A percentile compares a stretch with the other conserved stretches of the same genome.
Evolutionary conservation across 2,329 filamentous ascomycete genomes (phyloP).

Genomic region (Fusarium buxicola): DNA sequence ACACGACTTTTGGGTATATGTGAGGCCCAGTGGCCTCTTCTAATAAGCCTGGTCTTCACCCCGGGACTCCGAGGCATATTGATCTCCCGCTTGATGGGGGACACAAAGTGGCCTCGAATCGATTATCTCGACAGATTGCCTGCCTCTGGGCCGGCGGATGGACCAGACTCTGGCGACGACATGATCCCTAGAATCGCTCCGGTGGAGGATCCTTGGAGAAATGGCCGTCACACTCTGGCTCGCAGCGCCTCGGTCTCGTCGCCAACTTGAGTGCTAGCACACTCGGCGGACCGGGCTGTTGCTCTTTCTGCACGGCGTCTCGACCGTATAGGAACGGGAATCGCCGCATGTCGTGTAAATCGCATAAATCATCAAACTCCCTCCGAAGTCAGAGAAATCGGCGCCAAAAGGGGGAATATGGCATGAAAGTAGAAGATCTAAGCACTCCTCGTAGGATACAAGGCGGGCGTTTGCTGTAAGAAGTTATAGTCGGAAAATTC

Average conservation of each 20-base stretch:
- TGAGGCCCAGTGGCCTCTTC: constrained; percentile 19
- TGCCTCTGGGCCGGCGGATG: constrained; percentile 15
- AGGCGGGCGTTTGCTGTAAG: constrained; percentile 10
- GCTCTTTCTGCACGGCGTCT: constrained; percentile 7
- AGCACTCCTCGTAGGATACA: constrained; percentile 23
- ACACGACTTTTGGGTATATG: constrained; percentile 14
- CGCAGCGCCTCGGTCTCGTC: not conserved
- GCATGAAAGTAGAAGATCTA: constrained; percentile 21
- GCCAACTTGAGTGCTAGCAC: not conserved
- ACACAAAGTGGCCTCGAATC: no score
- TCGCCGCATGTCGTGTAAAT: constrained; percentile 11
- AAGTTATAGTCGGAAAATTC: not conserved
- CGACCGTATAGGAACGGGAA: not conserved
- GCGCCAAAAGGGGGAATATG: constrained; percentile 5
- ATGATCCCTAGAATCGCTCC: constrained; percentile 6
- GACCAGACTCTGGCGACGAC: constrained; percentile 17
- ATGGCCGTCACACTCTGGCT: not conserved
- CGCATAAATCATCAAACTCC: constrained; percentile 21
- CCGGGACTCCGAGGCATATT: not conserved
- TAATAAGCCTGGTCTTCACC: constrained; percentile 24
- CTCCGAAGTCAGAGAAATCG: constrained; percentile 33
- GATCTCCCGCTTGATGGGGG: not conserved
- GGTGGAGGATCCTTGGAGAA: constrained; percentile 6
- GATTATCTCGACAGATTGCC: not conserved
- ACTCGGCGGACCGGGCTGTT: not conserved